Evolutionary conservation across 2,329 filamentous ascomycete species (phyloP), one percentile per base, ranked within the genome.

Genomic region (Trichophyton rubrum): DNA sequence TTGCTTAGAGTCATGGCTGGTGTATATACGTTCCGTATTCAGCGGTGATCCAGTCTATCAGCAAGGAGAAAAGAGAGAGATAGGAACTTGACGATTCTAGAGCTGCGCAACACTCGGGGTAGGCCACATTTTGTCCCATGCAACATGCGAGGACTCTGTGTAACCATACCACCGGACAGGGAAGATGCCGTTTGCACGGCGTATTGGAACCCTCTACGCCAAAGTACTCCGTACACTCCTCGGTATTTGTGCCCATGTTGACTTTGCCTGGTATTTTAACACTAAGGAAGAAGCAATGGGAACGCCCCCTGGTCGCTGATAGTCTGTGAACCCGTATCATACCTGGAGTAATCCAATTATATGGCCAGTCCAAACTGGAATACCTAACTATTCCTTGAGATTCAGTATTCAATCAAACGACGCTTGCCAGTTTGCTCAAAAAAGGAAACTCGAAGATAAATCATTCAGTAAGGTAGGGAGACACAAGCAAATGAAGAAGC

Each of bases 91-190:
- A 35, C 13, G 24, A 20, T 17, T 17, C 22, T 15, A 35, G 11
- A 7, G n/a, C 51, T 2, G 51, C 8, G n/a, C 35, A 35, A 55
- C 24, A 15, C 27, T 24, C 7, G 17, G 6, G 6, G 15, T 20
- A 33, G 9, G n/a, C 9, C 27, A 55, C 27, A n/a, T 55, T 38
- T 38, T 55, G 17, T 17, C 13, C 51, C 6, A 20, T 38, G 51
- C 27, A 7, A 35, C 15, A 17, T 33, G 51, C 22, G 22, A 17
- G 27, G 27, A n/a, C n/a, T 7, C 9, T 35, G 51, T 35, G 51
- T 55, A 30, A 55, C 51, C 51, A 33, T 55, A 27, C 47, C 51
- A 55, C 51, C 33, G 4, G 51, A 55, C 51, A 55, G 30, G 51
- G 51, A 8, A 35, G 8, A 38, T n/a, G n/a, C 27, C 13, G 51